Evolutionary conservation across 2,329 filamentous ascomycete species (phyloP).

Genomic region (Coniochaeta hoffmannii): DNA sequence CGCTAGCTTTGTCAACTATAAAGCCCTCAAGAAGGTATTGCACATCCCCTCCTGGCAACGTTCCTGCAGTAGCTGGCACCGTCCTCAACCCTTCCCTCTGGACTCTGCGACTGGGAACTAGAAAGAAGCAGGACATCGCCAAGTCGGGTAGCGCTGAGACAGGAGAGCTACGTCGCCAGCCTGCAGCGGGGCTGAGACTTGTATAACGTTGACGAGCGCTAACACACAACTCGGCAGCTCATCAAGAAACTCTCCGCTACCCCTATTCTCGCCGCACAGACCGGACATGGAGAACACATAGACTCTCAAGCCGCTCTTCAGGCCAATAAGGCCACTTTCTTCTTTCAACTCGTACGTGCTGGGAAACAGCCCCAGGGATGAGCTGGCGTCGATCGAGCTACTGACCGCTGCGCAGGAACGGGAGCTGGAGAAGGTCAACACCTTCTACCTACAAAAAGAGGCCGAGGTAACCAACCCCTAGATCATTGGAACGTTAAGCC

Average conservation of each 20-base stretch:
- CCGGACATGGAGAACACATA: constrained; percentile 35
- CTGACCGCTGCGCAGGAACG: constrained; percentile 65
- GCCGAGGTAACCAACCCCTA: constrained; percentile 68
- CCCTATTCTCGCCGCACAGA: constrained; percentile 70
- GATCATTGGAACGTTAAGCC: not conserved
- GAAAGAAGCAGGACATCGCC: no score
- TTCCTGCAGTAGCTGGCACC: not conserved
- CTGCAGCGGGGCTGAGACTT: not conserved
- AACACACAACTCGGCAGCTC: constrained; percentile 61
- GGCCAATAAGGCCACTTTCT: constrained; percentile 97
- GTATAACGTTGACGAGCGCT: not conserved
- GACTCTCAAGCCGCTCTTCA: constrained; percentile 88
- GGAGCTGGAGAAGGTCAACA: constrained; percentile 97
- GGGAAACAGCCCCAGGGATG: constrained; percentile 6
- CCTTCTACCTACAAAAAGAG: constrained; percentile 95
- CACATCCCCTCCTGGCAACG: not conserved
- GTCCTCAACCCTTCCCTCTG: not conserved
- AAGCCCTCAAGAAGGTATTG: constrained; percentile 91
- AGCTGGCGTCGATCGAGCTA: constrained; percentile 16
- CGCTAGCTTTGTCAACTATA: constrained; percentile 98
- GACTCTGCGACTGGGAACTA: not conserved
- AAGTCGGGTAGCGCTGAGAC: not conserved
- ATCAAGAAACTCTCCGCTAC: constrained; percentile 97
- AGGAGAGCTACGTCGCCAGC: not conserved
- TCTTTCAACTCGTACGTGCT: constrained; percentile 79